These are phyloP conservation scores for Apiospora pterosperma DNA, from an alignment of 2,329 filamentous ascomycete genomes.

Conservation along the genomic window DNA sequence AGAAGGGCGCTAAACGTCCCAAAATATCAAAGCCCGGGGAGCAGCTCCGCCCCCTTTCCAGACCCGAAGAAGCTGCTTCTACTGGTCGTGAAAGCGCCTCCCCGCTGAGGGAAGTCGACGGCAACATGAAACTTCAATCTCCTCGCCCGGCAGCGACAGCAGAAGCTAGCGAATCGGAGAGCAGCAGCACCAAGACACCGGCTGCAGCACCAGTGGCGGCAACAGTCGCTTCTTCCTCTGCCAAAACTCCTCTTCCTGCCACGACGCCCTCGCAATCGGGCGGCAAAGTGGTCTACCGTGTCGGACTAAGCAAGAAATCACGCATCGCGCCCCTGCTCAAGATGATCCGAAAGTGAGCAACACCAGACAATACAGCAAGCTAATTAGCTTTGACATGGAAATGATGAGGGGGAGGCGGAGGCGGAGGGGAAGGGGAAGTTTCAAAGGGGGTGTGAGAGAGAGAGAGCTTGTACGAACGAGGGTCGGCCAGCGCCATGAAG, in stretches of 20 bases:
- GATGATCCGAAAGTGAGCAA: slow-evolving; percentile 2
- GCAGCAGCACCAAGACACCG: slow-evolving; percentile 3
- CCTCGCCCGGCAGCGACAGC: slow-evolving; percentile 7
- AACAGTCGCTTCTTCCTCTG: slow-evolving; percentile 8
- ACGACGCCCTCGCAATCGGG: slow-evolving; percentile 17
- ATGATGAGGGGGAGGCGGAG: too few species aligned
- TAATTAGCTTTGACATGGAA: too few species aligned
- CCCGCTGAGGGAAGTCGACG: slow-evolving; percentile 19
- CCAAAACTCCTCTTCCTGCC: slow-evolving; percentile 4
- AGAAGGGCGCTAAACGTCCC: neutral
- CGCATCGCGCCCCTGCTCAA: slow-evolving; percentile 45
- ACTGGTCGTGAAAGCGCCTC: neutral
- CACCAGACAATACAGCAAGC: too few species aligned
- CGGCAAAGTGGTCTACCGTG: slow-evolving; percentile 37
- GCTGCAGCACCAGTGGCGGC: neutral
- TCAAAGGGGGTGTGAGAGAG: neutral
- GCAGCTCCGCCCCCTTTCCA: too few species aligned
- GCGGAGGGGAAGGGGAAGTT: neutral
- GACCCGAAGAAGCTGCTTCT: neutral
- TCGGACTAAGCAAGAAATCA: slow-evolving; percentile 44
- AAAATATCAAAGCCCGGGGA: neutral
- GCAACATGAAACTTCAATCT: slow-evolving; percentile 14
- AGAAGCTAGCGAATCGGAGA: neutral
- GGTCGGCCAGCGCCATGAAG: neutral
- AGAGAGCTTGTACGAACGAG: neutral